Base-by-base conservation (phyloP, 345 rosid species). In the Balakata baccata region DNA sequence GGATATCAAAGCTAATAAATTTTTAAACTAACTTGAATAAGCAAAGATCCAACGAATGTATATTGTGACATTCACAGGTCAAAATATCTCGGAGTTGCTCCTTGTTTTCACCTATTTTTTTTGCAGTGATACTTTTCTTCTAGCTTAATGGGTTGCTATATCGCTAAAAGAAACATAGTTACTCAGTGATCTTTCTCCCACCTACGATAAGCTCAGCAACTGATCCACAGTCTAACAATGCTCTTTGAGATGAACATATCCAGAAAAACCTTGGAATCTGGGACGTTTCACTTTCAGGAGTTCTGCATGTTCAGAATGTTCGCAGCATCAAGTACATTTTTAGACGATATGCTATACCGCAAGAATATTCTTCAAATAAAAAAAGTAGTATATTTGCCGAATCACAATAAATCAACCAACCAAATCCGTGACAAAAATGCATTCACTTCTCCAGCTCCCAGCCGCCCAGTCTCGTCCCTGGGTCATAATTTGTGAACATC, bases 401-500 rank as follows among this genome's bases (percentile, higher is more conserved):
- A 11, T 11, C 46, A 29, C 46, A 71, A 22, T 49, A 37, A 20
- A 3, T 11, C 12, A 10, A 68, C 64, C 51, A 17, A 25, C 57
- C 80, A 41, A 6, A 59, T 47, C 45, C 39, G 25, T n/a, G 61
- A 39, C 52, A 50, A 52, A 29, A 34, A 46, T 18, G 59, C 54
- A 70, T 51, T 82, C n/a, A 84, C 14, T 69, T 71, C 73, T 88
- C 85, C 74, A 61, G 83, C 75, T 86, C 88, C 97, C 95, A 89
- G 46, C 98, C 97, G 66, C 97, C 98, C 77, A 94, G 68, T 76
- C 90, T 85, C n/a, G 54, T 80, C n/a, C 88, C 91, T 5, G 97
- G 96, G 78, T 92, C 83, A 59, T 94, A 94, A 83, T 89, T 88
- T 70, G 95, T 86, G 85, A 92, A 89, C 57, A 94, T 68, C 37